Evolutionary conservation across 257 asterid genomes (phyloP), one percentile per base, ranked within the genome.

Genomic region (Nicotiana sylvestris): DNA sequence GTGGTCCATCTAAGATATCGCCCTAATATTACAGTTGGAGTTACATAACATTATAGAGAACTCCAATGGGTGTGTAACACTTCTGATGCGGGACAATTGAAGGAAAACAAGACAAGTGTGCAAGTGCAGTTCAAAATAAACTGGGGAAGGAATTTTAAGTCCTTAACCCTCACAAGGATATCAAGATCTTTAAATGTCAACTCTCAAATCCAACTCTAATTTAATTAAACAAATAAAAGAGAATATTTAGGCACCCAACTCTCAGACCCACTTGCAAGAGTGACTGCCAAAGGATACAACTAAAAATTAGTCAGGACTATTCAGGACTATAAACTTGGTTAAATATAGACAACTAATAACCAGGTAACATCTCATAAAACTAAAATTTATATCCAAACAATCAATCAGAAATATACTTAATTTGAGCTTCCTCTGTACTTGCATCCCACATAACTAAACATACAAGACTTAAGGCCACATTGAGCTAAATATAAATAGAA

Each of bases 351-450:
- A 74, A 74, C 13, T 46, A 72, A 74, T 74, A 74, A 27, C 43
- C 43, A 74, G 51, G 60, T 74, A 74, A 74, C 80, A 27, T 74
- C 80, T 49, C 43, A 51, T 27, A 74, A 27, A 49, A 74, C 80
- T 74, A 74, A 74, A 74, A 74, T 74, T 13, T 49, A 51, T 9
- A 74, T 27, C 39, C 51, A 74, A 49, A 74, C 62, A 51, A 49
- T 51, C 46, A 74, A 27, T 49, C 43, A 51, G 64, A 76, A 76
- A 35, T 49, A 74, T 51, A 27, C 80, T 74, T 16, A 76, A 51
- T 29, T 51, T 76, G 80, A 76, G 64, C 16, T 51, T 51, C 21
- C 46, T 27, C 43, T 49, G 80, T 76, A 27, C 80, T 49, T 27
- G 62, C 64, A 76, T 76, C 62, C 46, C 62, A 76, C 43, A 25